Percentiles rank a stretch among this genome's conserved stretches.
Evolutionary conservation across 805 yeast genomes (phyloP).

Genomic region (Lipomyces kockii): DNA sequence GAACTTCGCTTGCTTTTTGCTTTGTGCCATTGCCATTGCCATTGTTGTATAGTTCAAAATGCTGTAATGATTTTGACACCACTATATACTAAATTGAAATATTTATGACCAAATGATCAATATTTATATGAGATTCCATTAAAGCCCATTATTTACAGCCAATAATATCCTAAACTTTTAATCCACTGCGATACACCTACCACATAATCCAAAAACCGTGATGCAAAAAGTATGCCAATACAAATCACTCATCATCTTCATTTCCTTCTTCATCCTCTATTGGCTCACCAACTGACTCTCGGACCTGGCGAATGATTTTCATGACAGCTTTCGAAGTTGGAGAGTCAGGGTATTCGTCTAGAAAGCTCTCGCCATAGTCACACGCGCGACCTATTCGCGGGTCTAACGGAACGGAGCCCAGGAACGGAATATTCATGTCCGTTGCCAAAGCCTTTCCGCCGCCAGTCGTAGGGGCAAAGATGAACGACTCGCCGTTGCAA

Average conservation of each 20-base stretch:
- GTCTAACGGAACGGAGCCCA: slow-evolving; percentile 94
- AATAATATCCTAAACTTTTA: not conserved
- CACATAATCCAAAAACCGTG: not conserved
- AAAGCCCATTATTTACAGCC: not conserved
- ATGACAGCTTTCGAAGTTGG: slow-evolving; percentile 89
- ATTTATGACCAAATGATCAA: not conserved
- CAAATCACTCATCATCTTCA: slow-evolving; percentile 26
- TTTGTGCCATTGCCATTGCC: not conserved
- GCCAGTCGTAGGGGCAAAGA: slow-evolving; percentile 94
- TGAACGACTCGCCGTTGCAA: slow-evolving; percentile 87
- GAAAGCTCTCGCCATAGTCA: slow-evolving; percentile 82
- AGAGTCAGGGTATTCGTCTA: slow-evolving; percentile 84
- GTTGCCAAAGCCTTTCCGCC: slow-evolving; percentile 87
- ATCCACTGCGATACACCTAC: not conserved
- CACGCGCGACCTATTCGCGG: slow-evolving; percentile 91
- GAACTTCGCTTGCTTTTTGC: not conserved
- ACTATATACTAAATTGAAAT: too few relatives aligned
- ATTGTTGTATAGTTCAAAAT: not conserved
- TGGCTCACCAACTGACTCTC: slow-evolving; percentile 35
- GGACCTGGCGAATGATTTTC: slow-evolving; percentile 61
- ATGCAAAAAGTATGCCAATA: not conserved
- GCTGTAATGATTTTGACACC: too few relatives aligned
- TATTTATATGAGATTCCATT: not conserved
- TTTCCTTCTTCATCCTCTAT: slow-evolving; percentile 45
- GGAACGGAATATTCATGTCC: slow-evolving; percentile 75